A percentile compares a stretch with the other conserved stretches of the same genome.
Conservation (phyloP, 148 eudicot genomes). For the Cornus controversa region DNA sequence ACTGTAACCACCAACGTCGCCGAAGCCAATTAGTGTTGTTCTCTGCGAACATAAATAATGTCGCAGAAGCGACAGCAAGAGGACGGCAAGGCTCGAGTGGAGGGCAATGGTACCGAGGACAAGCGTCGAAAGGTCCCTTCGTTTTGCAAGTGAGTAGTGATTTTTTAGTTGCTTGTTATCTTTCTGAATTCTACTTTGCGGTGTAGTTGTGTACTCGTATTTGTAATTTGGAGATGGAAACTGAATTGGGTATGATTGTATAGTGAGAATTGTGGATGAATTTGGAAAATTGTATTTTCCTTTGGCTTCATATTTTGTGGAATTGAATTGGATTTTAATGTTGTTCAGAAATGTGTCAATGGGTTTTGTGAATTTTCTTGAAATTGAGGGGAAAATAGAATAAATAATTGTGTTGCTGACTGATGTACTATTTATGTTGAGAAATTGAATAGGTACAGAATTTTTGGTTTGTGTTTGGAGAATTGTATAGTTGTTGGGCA, state of each 20-base stretch:
- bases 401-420: too few relatives aligned
- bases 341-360: neutral
- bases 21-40: neutral
- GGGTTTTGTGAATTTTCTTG: neutral
- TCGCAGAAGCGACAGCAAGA: conserved; percentile 60
- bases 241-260: neutral
- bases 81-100: conserved; percentile 31
- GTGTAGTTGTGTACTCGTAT: too few relatives aligned
- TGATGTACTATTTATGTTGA: neutral
- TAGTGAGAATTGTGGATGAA: neutral
- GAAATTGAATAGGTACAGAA: neutral
- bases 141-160: conserved; percentile 34
- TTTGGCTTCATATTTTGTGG: neutral
- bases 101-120: conserved; percentile 42
- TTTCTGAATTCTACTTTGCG: too few relatives aligned
- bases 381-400: neutral
- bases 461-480: neutral
- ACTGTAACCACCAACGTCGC: neutral
- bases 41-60: conserved; percentile 29
- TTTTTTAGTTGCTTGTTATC: neutral
- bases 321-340: neutral
- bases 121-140: conserved; percentile 43
- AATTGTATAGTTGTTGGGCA: neutral
- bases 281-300: conserved; percentile 7
- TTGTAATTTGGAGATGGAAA: neutral